Percentiles rank a stretch among this genome's conserved stretches.
Conservation (phyloP, 2,329 filamentous ascomycete species). For the Epichloe hybrida region DNA sequence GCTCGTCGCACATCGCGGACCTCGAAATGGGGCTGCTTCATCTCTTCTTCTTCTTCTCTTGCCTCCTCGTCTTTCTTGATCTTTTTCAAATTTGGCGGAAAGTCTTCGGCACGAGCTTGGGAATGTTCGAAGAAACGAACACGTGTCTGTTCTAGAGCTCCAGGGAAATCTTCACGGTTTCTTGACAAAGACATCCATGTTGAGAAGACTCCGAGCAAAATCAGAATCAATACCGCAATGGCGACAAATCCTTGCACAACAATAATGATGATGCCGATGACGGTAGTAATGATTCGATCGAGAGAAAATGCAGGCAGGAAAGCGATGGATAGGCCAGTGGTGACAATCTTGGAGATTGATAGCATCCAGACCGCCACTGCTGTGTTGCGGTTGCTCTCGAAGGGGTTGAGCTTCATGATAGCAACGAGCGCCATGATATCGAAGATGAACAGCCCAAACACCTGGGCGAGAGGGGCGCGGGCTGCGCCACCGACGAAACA, state of each 20-base stretch:
- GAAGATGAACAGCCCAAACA: slow-evolving; percentile 55
- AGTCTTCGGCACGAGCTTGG: slow-evolving; percentile 43
- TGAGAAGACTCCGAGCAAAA: slow-evolving; percentile 51
- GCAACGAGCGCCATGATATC: slow-evolving; percentile 50
- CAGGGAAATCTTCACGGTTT: slow-evolving; percentile 51
- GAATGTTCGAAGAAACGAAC: slow-evolving; percentile 56
- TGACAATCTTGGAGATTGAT: slow-evolving; percentile 57
- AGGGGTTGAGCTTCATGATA: slow-evolving; percentile 50
- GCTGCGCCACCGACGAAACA: slow-evolving; percentile 59
- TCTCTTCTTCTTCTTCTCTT: slow-evolving; percentile 22
- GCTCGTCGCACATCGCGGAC: slow-evolving; percentile 49
- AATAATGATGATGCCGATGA: slow-evolving; percentile 61
- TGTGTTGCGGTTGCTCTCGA: slow-evolving; percentile 58
- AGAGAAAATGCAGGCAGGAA: slow-evolving; percentile 52
- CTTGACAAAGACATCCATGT: slow-evolving; percentile 61
- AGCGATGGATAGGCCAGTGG: slow-evolving; percentile 54
- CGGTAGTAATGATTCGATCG: slow-evolving; percentile 52
- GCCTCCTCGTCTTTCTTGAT: slow-evolving; percentile 18
- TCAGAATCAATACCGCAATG: slow-evolving; percentile 49
- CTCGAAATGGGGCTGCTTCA: slow-evolving; percentile 34
- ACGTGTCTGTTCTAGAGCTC: slow-evolving; percentile 40
- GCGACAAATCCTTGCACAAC: slow-evolving; percentile 58
- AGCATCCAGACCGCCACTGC: slow-evolving; percentile 57
- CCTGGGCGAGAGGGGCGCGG: slow-evolving; percentile 48
- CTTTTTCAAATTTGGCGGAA: slow-evolving; percentile 26